Conservation (phyloP, 2,329 filamentous ascomycete genomes). For the Whalleya microplaca region DNA sequence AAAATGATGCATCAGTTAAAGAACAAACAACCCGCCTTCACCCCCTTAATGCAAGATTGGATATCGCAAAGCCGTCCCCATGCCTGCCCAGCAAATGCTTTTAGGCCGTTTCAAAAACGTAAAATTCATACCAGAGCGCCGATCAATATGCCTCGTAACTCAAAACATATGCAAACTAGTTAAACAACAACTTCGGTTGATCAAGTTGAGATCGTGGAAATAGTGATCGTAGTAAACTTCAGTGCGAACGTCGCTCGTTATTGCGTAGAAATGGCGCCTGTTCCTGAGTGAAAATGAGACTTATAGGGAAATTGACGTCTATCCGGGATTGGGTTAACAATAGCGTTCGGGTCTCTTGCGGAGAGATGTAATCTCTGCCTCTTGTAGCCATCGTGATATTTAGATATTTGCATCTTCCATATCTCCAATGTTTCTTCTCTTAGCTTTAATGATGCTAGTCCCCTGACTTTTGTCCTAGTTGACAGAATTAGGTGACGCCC, state of each 20-base stretch:
- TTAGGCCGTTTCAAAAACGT: slow-evolving; percentile 10
- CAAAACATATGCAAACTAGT: not conserved
- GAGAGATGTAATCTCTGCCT: too few species aligned
- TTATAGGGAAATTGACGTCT: not conserved
- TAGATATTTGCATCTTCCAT: too few species aligned
- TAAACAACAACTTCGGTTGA: not conserved
- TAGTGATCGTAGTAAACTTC: not conserved
- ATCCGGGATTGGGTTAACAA: too few species aligned
- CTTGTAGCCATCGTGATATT: too few species aligned
- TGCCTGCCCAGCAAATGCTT: slow-evolving; percentile 17
- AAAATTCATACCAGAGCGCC: slow-evolving; percentile 17
- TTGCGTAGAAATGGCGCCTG: not conserved
- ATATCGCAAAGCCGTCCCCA: slow-evolving; percentile 18
- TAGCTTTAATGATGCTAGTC: not conserved
- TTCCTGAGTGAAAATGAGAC: not conserved
- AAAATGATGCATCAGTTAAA: slow-evolving; percentile 8
- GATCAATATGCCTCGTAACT: not conserved
- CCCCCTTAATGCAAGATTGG: slow-evolving; percentile 22
- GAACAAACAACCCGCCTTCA: slow-evolving; percentile 12
- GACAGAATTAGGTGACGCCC: too few species aligned
- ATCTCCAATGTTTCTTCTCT: not conserved
- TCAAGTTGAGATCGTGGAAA: not conserved
- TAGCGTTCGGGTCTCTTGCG: too few species aligned
- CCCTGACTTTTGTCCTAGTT: too few species aligned
- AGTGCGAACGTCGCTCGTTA: not conserved